Evolutionary conservation across 2,329 filamentous ascomycete genomes (phyloP).

Genomic region (Aspergillus carbonarius): DNA sequence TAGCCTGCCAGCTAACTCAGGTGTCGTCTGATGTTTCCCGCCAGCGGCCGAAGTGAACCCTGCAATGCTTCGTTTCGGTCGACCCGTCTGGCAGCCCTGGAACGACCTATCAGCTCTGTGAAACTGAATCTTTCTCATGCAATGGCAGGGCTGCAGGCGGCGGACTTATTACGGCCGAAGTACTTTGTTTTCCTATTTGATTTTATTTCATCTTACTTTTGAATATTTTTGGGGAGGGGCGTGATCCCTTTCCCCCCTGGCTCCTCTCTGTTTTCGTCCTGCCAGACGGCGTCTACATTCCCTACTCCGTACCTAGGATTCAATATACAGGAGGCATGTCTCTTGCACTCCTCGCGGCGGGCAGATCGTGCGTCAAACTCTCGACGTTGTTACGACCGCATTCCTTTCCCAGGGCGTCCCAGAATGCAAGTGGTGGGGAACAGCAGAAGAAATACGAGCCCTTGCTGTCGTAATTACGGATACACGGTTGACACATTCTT

Average conservation of each 20-base stretch:
- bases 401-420: neutral
- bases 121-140: constrained; percentile 15
- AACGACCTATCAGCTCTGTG: constrained; percentile 17
- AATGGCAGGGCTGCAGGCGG: constrained; percentile 19
- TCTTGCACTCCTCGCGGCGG: neutral
- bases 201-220: neutral
- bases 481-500: constrained; percentile 7
- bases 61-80: constrained; percentile 20
- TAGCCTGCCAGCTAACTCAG: neutral
- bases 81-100: constrained; percentile 13
- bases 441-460: constrained; percentile 1
- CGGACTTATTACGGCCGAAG: neutral
- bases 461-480: constrained; percentile 4
- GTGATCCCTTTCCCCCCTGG: no score
- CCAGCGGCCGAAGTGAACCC: constrained; percentile 11
- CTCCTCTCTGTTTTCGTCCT: no score
- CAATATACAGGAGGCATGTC: neutral
- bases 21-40: constrained; percentile 20
- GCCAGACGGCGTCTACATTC: neutral
- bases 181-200: neutral
- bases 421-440: constrained; percentile 3
- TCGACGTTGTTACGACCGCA: neutral
- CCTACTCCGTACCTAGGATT: neutral
- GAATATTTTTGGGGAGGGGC: no score
- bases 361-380: neutral